Conservation (phyloP, 2,329 filamentous ascomycete genomes). For the Sarocladium brachiariae region DNA sequence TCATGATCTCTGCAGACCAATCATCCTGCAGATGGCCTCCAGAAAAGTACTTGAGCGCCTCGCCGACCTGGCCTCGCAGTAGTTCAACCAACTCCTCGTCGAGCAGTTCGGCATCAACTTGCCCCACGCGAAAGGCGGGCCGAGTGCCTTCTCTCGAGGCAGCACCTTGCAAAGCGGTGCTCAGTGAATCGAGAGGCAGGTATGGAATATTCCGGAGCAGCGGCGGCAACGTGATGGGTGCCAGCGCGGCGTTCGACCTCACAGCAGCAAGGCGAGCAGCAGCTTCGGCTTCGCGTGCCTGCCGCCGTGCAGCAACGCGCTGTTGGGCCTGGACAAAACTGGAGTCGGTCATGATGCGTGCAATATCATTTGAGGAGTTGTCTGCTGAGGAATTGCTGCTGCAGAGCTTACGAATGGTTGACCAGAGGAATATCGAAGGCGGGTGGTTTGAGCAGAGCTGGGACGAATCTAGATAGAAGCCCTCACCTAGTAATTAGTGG, state of each 20-base stretch:
- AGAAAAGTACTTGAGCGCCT: conserved; percentile 81
- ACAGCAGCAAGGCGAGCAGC: conserved; percentile 46
- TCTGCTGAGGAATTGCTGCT: not conserved
- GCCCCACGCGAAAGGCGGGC: conserved; percentile 86
- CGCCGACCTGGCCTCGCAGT: conserved; percentile 76
- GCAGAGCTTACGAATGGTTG: too few species aligned
- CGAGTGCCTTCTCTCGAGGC: conserved; percentile 70
- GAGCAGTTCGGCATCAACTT: conserved; percentile 90
- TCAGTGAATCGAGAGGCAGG: conserved; percentile 55
- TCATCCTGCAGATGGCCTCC: conserved; percentile 71
- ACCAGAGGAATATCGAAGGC: too few species aligned
- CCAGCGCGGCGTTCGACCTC: conserved; percentile 43
- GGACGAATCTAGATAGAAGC: too few species aligned
- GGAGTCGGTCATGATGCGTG: conserved; percentile 37
- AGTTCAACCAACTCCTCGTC: conserved; percentile 89
- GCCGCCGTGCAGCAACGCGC: conserved; percentile 74
- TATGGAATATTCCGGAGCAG: conserved; percentile 1
- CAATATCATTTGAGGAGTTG: not conserved
- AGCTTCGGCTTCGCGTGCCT: conserved; percentile 62
- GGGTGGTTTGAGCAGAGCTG: too few species aligned
- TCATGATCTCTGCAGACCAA: conserved; percentile 77
- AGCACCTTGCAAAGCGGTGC: conserved; percentile 61
- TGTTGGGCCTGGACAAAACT: conserved; percentile 87
- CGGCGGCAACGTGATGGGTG: conserved; percentile 48
- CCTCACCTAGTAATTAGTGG: too few species aligned